Evolutionary conservation across 345 rosid genomes (phyloP).

Genomic region (Cardamine occulta): DNA sequence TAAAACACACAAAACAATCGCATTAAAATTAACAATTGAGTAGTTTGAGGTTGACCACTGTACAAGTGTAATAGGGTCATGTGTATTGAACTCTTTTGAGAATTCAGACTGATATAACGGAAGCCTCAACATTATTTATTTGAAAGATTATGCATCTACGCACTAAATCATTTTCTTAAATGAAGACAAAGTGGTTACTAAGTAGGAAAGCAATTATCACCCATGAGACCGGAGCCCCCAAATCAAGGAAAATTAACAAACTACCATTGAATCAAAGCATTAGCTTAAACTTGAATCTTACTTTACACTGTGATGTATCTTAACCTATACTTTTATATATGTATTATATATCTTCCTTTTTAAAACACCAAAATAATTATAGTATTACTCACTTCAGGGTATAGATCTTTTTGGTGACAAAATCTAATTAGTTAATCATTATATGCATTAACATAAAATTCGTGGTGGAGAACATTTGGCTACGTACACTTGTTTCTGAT

Average conservation of each 20-base stretch:
- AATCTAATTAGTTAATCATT: constrained; percentile 42
- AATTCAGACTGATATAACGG: constrained; percentile 28
- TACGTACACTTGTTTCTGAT: constrained; percentile 27
- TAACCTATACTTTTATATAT: constrained; percentile 35
- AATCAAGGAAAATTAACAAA: constrained; percentile 40
- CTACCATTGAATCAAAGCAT: constrained; percentile 43
- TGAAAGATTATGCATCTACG: constrained; percentile 3
- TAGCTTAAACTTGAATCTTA: constrained; percentile 51
- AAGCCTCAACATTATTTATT: constrained; percentile 11
- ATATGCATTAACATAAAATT: constrained; percentile 18
- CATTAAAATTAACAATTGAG: constrained; percentile 21
- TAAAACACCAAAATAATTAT: not conserved
- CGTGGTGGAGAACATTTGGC: constrained; percentile 25
- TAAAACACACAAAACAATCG: not conserved
- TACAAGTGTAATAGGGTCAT: constrained; percentile 37
- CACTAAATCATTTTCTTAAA: constrained; percentile 34
- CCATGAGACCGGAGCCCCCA: constrained; percentile 36
- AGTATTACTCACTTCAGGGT: constrained; percentile 34
- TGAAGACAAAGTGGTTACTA: constrained; percentile 43
- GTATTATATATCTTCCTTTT: not conserved
- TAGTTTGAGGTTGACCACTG: constrained; percentile 37
- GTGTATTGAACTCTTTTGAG: constrained; percentile 24
- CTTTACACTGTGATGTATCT: constrained; percentile 41
- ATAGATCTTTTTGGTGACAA: constrained; percentile 34
- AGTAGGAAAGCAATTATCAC: constrained; percentile 40